A percentile compares a stretch with the other conserved stretches of the same genome.
Conservation (phyloP, 495 filamentous ascomycete genomes). For the Xylaria telfairii region DNA sequence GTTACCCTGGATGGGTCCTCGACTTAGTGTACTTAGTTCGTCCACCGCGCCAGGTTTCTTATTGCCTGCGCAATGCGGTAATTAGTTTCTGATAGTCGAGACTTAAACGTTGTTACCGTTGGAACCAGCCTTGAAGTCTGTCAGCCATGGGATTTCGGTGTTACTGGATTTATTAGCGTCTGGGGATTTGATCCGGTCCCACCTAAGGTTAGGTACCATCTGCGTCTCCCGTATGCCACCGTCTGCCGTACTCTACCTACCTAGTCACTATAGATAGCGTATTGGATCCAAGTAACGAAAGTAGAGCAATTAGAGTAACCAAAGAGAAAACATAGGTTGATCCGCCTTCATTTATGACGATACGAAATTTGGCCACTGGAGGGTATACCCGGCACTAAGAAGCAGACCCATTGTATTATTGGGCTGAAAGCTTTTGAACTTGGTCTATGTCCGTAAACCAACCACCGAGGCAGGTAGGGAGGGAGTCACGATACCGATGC, state of each 20-base stretch:
- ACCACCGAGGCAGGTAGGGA: too few species aligned
- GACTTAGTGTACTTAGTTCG: background rate
- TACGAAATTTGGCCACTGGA: background rate
- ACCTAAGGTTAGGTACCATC: too few species aligned
- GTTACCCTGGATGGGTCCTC: conserved; percentile 1
- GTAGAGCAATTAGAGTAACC: background rate
- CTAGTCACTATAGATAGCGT: background rate
- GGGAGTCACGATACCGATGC: background rate
- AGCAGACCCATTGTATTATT: background rate
- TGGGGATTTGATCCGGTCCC: background rate
- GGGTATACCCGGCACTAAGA: background rate
- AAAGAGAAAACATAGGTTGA: background rate
- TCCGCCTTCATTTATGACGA: background rate
- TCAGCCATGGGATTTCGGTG: conserved; percentile 7
- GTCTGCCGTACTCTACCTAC: background rate
- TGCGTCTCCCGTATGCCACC: background rate
- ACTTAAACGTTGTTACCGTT: background rate
- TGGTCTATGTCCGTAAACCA: background rate
- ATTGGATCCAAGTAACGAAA: background rate
- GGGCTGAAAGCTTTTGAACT: background rate
- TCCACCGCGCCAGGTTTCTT: background rate
- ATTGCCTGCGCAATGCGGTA: conserved; percentile 2
- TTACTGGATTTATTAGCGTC: background rate
- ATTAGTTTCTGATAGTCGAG: background rate
- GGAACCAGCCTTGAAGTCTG: background rate